phyloP scores from a whole-genome alignment of 2,329 filamentous ascomycete species.

The Raffaelea ambrosiae region DNA sequence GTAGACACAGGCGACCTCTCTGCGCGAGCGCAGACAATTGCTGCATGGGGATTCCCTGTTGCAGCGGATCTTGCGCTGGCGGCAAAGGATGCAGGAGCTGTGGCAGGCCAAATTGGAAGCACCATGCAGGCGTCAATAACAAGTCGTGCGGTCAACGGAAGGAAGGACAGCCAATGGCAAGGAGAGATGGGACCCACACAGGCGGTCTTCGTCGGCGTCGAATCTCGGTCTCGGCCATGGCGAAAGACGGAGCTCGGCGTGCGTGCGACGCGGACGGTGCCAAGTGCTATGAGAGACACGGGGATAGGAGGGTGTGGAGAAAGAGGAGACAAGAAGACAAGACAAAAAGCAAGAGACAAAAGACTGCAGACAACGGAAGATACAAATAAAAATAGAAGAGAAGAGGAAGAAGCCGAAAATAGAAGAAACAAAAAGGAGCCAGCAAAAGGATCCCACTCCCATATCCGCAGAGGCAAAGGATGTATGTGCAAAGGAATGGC shows the following conservation, averaged over 20 bases:
- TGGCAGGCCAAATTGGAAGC: background rate
- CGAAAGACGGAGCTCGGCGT: too few relatives aligned
- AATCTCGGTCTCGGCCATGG: constrained; percentile 9
- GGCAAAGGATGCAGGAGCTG: constrained; percentile 21
- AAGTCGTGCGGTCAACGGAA: background rate
- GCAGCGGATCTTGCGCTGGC: constrained; percentile 33
- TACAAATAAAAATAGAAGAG: background rate
- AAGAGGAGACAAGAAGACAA: background rate
- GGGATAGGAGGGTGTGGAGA: background rate
- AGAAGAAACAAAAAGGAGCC: background rate
- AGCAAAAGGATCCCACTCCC: too few relatives aligned
- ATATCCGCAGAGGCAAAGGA: too few relatives aligned
- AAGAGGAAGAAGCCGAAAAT: background rate
- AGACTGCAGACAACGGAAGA: background rate
- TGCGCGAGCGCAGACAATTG: constrained; percentile 27
- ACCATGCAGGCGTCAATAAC: background rate
- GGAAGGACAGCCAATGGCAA: background rate
- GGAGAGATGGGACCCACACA: constrained; percentile 3
- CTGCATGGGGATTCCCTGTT: constrained; percentile 30
- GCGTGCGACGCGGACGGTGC: too few relatives aligned
- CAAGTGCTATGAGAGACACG: too few relatives aligned
- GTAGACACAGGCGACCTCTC: constrained; percentile 7
- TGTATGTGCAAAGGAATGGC: too few relatives aligned
- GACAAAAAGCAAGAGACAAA: background rate
- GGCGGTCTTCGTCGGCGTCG: constrained; percentile 10